A percentile compares a stretch with the other conserved stretches of the same genome.
Evolutionary conservation across 345 rosid species (phyloP).

Genomic region (Odontarrhena argentea): DNA sequence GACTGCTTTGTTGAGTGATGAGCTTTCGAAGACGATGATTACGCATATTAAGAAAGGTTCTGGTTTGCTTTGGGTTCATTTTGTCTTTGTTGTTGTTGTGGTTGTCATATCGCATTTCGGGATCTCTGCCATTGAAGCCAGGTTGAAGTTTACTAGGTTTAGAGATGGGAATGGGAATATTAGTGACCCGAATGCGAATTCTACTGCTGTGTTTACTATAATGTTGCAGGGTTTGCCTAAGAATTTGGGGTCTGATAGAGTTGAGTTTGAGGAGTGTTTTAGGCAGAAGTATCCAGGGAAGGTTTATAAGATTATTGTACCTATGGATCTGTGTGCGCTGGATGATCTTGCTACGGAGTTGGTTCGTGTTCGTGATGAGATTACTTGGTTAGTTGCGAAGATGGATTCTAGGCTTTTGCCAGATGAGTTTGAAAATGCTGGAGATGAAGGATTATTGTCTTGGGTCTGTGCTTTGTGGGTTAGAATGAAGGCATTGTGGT

Average conservation of each 20-base stretch:
- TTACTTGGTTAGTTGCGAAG: constrained; percentile 85
- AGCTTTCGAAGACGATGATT: constrained; percentile 87
- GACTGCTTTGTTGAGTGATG: constrained; percentile 66
- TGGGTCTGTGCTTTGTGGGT: constrained; percentile 42
- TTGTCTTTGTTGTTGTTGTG: constrained; percentile 63
- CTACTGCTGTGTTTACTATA: constrained; percentile 79
- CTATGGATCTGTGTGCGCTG: constrained; percentile 95
- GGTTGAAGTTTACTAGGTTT: constrained; percentile 82
- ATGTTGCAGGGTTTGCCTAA: constrained; percentile 94
- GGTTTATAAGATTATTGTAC: constrained; percentile 73
- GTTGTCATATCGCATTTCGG: constrained; percentile 71
- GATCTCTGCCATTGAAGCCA: constrained; percentile 62
- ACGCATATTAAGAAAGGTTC: constrained; percentile 85
- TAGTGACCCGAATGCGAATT: constrained; percentile 61
- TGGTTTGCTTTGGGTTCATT: constrained; percentile 80
- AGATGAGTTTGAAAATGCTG: constrained; percentile 45
- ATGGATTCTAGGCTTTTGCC: constrained; percentile 79
- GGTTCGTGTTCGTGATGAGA: constrained; percentile 80
- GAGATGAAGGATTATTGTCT: constrained; percentile 41
- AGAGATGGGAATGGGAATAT: constrained; percentile 93
- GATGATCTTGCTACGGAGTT: constrained; percentile 87
- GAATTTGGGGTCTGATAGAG: constrained; percentile 68
- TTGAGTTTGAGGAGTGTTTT: constrained; percentile 71
- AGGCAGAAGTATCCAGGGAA: constrained; percentile 79
- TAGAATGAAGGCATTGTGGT: constrained; percentile 50